These are phyloP conservation scores for Leccinum subrobustum DNA, from an alignment of 1,284 basidiomycete species.

Conservation along the genomic window DNA sequence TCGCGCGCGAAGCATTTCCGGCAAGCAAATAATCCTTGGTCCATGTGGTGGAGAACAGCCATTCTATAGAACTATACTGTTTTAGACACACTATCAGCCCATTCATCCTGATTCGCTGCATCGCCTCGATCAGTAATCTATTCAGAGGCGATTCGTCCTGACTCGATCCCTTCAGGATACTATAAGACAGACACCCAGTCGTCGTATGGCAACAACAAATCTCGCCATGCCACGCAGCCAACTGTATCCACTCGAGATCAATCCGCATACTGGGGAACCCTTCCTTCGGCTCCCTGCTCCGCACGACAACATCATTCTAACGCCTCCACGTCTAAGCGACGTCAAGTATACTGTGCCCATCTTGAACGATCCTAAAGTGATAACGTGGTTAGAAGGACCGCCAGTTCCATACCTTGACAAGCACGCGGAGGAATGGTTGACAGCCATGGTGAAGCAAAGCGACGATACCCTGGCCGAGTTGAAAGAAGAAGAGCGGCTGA, in stretches of 20 bases:
- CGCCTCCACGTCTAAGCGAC: constrained; percentile 53
- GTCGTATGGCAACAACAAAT: neutral
- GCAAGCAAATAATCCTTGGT: constrained; percentile 18
- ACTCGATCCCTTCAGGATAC: neutral
- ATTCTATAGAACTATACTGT: neutral
- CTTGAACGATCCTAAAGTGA: constrained; percentile 53
- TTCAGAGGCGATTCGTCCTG: neutral
- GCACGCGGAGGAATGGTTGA: constrained; percentile 38
- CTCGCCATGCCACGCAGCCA: constrained; percentile 28
- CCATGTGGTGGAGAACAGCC: neutral
- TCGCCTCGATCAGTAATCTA: neutral
- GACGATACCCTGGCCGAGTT: constrained; percentile 39
- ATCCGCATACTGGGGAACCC: constrained; percentile 46
- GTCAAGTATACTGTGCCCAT: constrained; percentile 34
- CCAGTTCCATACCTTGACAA: constrained; percentile 53
- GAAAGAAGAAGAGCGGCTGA: constrained; percentile 26
- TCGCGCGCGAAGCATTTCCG: constrained; percentile 50
- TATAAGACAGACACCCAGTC: neutral
- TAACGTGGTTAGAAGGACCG: constrained; percentile 43
- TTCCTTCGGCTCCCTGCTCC: constrained; percentile 51
- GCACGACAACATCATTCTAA: constrained; percentile 54
- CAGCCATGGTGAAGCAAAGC: constrained; percentile 21
- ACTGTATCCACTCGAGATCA: constrained; percentile 43
- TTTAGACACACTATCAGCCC: neutral
- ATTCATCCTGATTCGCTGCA: neutral